phyloP scores from a whole-genome alignment of 345 rosid genomes.

The Pelargonium nanum region DNA sequence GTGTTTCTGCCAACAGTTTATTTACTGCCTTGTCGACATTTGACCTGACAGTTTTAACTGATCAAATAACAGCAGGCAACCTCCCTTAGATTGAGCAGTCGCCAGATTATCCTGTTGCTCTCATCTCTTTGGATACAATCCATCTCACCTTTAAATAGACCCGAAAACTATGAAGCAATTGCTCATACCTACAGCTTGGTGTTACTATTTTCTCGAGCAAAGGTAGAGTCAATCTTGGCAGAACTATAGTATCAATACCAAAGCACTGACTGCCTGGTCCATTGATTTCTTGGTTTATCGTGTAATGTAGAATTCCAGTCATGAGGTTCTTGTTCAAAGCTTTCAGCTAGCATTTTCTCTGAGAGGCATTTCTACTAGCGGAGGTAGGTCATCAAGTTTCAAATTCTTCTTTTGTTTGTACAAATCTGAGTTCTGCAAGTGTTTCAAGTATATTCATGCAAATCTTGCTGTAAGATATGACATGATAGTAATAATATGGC shows the following conservation, averaged over 20 bases:
- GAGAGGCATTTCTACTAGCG: constrained; percentile 60
- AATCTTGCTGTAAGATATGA: not conserved
- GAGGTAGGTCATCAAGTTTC: constrained; percentile 17
- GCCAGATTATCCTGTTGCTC: constrained; percentile 83
- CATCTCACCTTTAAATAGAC: constrained; percentile 74
- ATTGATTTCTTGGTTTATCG: not conserved
- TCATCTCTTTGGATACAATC: constrained; percentile 94
- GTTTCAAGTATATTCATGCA: not conserved
- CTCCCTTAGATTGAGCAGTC: constrained; percentile 76
- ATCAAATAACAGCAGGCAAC: constrained; percentile 36
- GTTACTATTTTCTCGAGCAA: constrained; percentile 74
- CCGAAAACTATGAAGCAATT: constrained; percentile 86
- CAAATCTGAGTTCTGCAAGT: not conserved
- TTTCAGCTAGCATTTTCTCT: constrained; percentile 90
- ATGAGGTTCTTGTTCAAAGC: constrained; percentile 65
- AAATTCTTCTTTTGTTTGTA: not conserved
- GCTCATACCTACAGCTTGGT: constrained; percentile 89
- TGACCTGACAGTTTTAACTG: constrained; percentile 1
- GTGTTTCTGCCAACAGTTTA: constrained; percentile 4
- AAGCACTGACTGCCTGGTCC: not conserved
- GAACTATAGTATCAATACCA: not conserved
- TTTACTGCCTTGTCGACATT: constrained; percentile 5
- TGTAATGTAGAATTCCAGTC: constrained; percentile 67
- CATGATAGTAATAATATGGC: not conserved
- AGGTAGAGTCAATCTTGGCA: constrained; percentile 37